A percentile compares a stretch with the other conserved stretches of the same genome.
Evolutionary conservation across 208 protist species (phyloP).

Genomic region (Leishmania major): DNA sequence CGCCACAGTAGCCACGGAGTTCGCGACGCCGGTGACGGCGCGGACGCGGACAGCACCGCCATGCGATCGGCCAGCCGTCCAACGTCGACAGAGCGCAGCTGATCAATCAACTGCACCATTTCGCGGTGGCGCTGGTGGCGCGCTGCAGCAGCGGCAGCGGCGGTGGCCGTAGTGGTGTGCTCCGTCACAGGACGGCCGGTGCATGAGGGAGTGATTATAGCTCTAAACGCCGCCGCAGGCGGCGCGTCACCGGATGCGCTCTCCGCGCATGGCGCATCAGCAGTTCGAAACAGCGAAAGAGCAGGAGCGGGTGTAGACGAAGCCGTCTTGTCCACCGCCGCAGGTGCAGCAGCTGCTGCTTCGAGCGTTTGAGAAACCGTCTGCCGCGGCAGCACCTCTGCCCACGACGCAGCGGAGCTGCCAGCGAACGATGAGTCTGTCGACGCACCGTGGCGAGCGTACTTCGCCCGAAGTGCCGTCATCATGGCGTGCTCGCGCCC

Average conservation of each 20-base stretch:
- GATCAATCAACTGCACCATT: constrained; percentile 37
- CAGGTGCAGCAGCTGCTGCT: neutral
- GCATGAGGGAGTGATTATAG: neutral
- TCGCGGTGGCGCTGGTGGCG: constrained; percentile 10
- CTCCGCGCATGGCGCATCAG: neutral
- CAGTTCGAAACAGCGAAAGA: neutral
- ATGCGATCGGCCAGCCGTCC: constrained; percentile 23
- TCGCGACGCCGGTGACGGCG: neutral
- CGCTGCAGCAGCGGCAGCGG: neutral
- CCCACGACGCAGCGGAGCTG: neutral
- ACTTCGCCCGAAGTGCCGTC: constrained; percentile 41
- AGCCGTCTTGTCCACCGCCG: neutral
- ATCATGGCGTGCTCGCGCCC: constrained; percentile 59
- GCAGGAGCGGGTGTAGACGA: neutral
- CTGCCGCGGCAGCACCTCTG: neutral
- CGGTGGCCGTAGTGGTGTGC: neutral
- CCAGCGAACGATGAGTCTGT: neutral
- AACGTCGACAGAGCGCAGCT: constrained; percentile 43
- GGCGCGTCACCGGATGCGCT: neutral
- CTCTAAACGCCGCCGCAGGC: neutral
- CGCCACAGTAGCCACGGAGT: constrained; percentile 23
- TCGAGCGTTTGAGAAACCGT: neutral
- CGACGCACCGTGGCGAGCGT: constrained; percentile 17
- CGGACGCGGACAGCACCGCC: constrained; percentile 6
- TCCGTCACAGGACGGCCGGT: neutral